Evolutionary conservation across 257 asterid genomes (phyloP).

Genomic region (Salvia splendens): DNA sequence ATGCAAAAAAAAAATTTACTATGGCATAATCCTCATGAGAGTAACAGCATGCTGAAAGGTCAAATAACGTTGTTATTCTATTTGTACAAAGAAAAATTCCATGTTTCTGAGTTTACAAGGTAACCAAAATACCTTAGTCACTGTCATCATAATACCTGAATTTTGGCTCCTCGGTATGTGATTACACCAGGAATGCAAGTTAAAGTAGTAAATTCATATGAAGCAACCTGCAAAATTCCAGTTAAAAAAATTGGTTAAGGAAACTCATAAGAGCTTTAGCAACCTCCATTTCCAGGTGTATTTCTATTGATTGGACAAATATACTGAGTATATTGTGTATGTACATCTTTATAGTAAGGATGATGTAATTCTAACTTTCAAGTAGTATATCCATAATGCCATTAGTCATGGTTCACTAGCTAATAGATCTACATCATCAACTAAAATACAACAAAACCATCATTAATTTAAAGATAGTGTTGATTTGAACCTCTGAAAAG

Average conservation of each 20-base stretch:
- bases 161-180: conserved; percentile 91
- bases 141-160: conserved; percentile 61
- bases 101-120: conserved; percentile 1
- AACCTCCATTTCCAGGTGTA: neutral
- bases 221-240: conserved; percentile 77
- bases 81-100: conserved; percentile 1
- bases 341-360: neutral
- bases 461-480: conserved; percentile 4
- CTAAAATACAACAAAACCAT: neutral
- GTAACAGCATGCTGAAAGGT: neutral
- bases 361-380: neutral
- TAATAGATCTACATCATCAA: neutral
- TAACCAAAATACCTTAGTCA: conserved; percentile 3
- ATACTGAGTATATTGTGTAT: neutral
- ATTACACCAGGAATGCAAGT: conserved; percentile 99
- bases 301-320: neutral
- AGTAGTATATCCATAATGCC: neutral
- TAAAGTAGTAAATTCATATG: conserved; percentile 93
- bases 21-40: neutral
- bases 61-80: neutral
- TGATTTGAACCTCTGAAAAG: conserved; percentile 75
- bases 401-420: neutral
- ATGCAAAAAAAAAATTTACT: neutral
- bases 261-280: conserved; percentile 24
- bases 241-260: neutral